Base-by-base conservation (phyloP, 2,329 filamentous ascomycete genomes). In the Davidsoniella virescens region DNA sequence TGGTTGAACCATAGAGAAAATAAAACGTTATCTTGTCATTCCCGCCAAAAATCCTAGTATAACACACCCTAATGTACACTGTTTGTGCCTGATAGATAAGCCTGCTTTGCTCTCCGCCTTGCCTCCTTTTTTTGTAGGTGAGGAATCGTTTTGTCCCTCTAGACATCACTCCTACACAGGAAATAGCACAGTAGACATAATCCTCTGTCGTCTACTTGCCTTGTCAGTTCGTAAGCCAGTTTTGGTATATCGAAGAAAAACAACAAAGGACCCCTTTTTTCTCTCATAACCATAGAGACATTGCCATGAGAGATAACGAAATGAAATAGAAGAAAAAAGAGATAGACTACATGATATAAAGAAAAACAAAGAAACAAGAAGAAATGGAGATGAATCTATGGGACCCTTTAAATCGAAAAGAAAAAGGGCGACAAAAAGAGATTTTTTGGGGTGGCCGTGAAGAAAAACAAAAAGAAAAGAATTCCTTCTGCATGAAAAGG, bases 41-140 rank as follows among this genome's bases (percentile, higher is more conserved):
- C 10, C 26, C 26, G 26, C 26, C 26, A 8, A 33, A 33, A 33
- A 33, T 33, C 26, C 26, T 33, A 33, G 26, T 33, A 33, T 33
- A 33, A 52, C 42, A 50, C 51, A 44, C 51, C 51, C 47, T 53
- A 53, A 53, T 53, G 51, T 53, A 53, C 51, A 53, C 51, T 50
- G 51, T 50, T 50, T 40, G 36, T 33, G 17, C 38, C 40, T 33
- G 37, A 17, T 17, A n/a, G 26, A 47, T 18, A 47, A 18, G 33
- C 43, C 44, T 36, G 40, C 47, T 36, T 38, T 44, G 14, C 18
- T 18, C 37, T 38, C 49, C 44, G 26, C 16, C 14, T 18, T 33
- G 12, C 33, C 41, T 44, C 39, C 23, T 49, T 52, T 38, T 52
- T 42, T 26, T 29, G 17, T 29, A 33, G 18, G 18, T 7, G 48